These are phyloP conservation scores for Fusarium albidum DNA, from an alignment of 2,329 filamentous ascomycete species.

Conservation along the genomic window DNA sequence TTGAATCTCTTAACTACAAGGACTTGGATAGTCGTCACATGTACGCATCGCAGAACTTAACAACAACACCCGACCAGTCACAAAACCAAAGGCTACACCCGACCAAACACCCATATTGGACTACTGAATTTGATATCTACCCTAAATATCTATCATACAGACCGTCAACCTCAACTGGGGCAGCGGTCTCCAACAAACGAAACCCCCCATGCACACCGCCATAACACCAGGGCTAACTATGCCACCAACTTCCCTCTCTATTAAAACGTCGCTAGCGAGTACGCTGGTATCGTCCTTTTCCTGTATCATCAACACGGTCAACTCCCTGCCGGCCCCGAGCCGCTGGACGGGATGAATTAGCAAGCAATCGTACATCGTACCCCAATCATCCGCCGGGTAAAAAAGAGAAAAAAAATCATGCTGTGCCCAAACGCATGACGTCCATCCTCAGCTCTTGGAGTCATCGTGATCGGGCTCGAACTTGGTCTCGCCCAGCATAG, in stretches of 20 bases:
- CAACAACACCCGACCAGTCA: no score
- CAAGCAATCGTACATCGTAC: conserved; percentile 30
- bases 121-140: conserved; percentile 16
- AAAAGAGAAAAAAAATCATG: not conserved
- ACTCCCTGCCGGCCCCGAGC: conserved; percentile 4
- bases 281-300: conserved; percentile 13
- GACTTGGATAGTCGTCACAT: no score
- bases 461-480: conserved; percentile 72
- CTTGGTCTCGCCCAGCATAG: conserved; percentile 73
- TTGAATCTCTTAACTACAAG: no score
- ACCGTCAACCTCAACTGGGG: conserved; percentile 1
- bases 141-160: conserved; percentile 13
- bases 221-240: conserved; percentile 32
- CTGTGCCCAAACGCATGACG: not conserved
- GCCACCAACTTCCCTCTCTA: conserved; percentile 20
- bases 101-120: not conserved
- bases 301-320: conserved; percentile 4
- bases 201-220: conserved; percentile 18
- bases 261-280: conserved; percentile 20
- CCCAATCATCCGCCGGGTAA: conserved; percentile 12
- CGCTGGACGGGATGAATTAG: conserved; percentile 2
- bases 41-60: no score
- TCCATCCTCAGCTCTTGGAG: conserved; percentile 41
- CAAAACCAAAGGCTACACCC: no score
- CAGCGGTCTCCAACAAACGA: conserved; percentile 12